Conservation (phyloP, 2,329 filamentous ascomycete genomes). For the Fonsecaea pedrosoi region DNA sequence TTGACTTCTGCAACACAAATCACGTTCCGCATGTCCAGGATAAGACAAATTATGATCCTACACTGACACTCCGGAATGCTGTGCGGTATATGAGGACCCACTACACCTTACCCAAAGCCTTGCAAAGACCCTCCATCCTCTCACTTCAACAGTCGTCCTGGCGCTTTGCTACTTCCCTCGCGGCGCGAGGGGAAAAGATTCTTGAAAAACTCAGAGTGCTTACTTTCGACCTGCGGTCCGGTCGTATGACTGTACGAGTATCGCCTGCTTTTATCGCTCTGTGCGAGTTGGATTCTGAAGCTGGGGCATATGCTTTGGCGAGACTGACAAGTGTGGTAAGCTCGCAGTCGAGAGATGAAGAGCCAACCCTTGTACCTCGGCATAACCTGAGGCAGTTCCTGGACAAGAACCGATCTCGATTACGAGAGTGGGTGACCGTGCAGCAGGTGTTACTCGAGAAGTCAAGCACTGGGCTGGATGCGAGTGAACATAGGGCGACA, state of each 20-base stretch:
- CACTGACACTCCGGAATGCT: conserved; percentile 80
- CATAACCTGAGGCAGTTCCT: conserved; percentile 28
- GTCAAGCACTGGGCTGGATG: background rate
- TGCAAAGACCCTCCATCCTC: conserved; percentile 54
- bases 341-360: conserved; percentile 26
- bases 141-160: conserved; percentile 23
- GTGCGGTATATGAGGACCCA: conserved; percentile 70
- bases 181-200: conserved; percentile 16
- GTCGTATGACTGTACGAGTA: conserved; percentile 27
- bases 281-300: conserved; percentile 24
- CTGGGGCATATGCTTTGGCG: conserved; percentile 30
- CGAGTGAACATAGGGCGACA: background rate
- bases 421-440: conserved; percentile 11
- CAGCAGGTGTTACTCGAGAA: conserved; percentile 28
- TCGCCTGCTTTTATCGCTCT: conserved; percentile 15
- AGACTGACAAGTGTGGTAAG: conserved; percentile 33
- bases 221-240: conserved; percentile 32
- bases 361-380: conserved; percentile 28
- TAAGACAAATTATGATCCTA: conserved; percentile 77
- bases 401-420: conserved; percentile 11
- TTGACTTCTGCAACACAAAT: conserved; percentile 74
- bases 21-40: conserved; percentile 81
- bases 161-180: conserved; percentile 15
- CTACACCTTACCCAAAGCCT: conserved; percentile 69
- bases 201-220: conserved; percentile 21